Conservation (phyloP, 768 basidiomycete species). For the Agaricus blazei region DNA sequence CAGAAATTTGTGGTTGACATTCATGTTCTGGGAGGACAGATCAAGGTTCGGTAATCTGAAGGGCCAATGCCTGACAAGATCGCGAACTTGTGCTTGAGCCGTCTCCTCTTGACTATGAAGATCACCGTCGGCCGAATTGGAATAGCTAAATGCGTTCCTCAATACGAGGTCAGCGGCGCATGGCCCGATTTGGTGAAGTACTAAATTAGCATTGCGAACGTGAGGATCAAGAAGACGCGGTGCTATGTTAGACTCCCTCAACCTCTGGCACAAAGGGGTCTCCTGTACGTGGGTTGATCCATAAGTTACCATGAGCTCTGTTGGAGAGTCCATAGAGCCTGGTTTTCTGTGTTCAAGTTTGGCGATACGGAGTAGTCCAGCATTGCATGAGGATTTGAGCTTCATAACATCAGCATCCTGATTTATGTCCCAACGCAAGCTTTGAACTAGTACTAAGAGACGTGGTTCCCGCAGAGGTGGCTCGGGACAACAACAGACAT, state of each 20-base stretch:
- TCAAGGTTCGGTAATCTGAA: constrained; percentile 63
- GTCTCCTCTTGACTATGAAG: constrained; percentile 31
- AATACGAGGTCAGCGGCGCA: constrained; percentile 71
- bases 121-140: constrained; percentile 19
- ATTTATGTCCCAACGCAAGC: constrained; percentile 18
- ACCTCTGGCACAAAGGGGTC: constrained; percentile 1
- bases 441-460: constrained; percentile 25
- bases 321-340: constrained; percentile 33
- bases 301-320: constrained; percentile 28
- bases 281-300: not conserved
- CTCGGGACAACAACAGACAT: constrained; percentile 36
- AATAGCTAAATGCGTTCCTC: constrained; percentile 46
- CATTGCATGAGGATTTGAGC: constrained; percentile 34
- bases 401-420: constrained; percentile 30
- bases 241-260: constrained; percentile 42
- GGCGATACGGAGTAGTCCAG: constrained; percentile 33
- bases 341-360: constrained; percentile 24
- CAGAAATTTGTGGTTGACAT: constrained; percentile 65
- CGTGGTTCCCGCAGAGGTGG: constrained; percentile 33
- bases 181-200: constrained; percentile 51
- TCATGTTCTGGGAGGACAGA: constrained; percentile 50
- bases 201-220: constrained; percentile 42
- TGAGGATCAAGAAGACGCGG: constrained; percentile 29
- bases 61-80: constrained; percentile 53
- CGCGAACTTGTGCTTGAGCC: constrained; percentile 24